These are phyloP conservation scores for Ulota crispa DNA, from an alignment of 225 moss, liverwort and hornwort genomes.

Conservation along the genomic window DNA sequence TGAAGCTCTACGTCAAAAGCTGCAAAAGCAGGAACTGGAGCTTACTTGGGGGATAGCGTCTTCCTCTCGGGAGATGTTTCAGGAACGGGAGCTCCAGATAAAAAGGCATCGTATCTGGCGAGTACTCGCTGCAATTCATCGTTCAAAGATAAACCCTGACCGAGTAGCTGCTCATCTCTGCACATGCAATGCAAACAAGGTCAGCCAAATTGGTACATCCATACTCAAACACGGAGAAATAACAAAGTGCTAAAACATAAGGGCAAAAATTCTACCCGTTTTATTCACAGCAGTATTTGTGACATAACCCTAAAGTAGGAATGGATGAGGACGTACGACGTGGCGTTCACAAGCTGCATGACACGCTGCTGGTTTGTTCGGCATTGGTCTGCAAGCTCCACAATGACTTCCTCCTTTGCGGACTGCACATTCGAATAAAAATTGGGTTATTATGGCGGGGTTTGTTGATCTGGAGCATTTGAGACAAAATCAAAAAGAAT, in stretches of 20 bases:
- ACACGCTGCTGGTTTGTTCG: slow-evolving; percentile 72
- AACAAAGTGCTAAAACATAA: too few relatives aligned
- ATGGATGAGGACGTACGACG: slow-evolving; percentile 54
- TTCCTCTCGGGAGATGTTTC: slow-evolving; percentile 42
- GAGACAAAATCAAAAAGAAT: too few relatives aligned
- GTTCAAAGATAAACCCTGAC: slow-evolving; percentile 80
- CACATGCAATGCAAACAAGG: slow-evolving; percentile 17
- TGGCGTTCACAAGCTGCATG: slow-evolving; percentile 76
- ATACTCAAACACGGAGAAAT: too few relatives aligned
- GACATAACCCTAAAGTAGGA: neutral
- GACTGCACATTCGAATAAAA: slow-evolving; percentile 42
- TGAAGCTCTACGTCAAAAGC: neutral
- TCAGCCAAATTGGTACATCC: neutral
- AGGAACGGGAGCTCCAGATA: slow-evolving; percentile 73
- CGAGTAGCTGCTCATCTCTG: slow-evolving; percentile 88
- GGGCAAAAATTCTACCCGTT: too few relatives aligned
- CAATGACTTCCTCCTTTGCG: slow-evolving; percentile 80
- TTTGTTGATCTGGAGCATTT: neutral
- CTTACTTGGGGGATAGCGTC: slow-evolving; percentile 58
- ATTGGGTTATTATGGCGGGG: neutral
- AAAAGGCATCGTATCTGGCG: slow-evolving; percentile 84
- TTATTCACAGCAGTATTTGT: too few relatives aligned
- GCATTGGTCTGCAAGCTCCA: slow-evolving; percentile 82
- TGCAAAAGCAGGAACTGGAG: neutral
- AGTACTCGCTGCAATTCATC: slow-evolving; percentile 91